Evolutionary conservation across 257 asterid genomes (phyloP).

Genomic region (Galeopsis tetrahit): DNA sequence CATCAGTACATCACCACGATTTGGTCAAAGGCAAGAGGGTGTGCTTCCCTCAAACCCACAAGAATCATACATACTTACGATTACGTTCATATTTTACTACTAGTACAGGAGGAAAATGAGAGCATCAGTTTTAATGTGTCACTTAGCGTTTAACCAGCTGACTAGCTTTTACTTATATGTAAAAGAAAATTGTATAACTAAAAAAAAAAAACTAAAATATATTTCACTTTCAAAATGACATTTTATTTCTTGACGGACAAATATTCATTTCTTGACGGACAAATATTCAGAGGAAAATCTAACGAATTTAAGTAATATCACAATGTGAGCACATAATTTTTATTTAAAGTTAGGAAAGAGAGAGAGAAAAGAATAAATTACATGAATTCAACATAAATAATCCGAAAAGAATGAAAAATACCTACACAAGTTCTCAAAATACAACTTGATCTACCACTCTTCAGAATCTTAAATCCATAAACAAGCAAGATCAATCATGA

Average conservation of each 20-base stretch:
- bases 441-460: constrained; percentile 12
- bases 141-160: too few relatives aligned
- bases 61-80: too few relatives aligned
- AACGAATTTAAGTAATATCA: neutral
- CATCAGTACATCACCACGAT: too few relatives aligned
- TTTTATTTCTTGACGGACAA: neutral
- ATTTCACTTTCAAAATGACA: neutral
- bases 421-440: constrained; percentile 1
- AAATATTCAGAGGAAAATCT: neutral
- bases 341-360: neutral
- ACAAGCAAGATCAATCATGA: constrained; percentile 25
- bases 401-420: neutral
- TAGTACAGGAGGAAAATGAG: too few relatives aligned
- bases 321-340: neutral
- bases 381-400: neutral
- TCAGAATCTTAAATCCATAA: constrained; percentile 8
- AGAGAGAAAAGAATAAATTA: neutral
- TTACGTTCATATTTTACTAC: too few relatives aligned
- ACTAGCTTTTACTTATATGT: too few relatives aligned
- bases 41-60: too few relatives aligned
- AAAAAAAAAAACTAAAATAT: too few relatives aligned
- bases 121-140: too few relatives aligned
- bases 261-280: neutral
- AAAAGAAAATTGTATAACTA: too few relatives aligned
- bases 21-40: too few relatives aligned